Evolutionary conservation across 1,284 basidiomycete species (phyloP).

Genomic region (Ustilago nuda): DNA sequence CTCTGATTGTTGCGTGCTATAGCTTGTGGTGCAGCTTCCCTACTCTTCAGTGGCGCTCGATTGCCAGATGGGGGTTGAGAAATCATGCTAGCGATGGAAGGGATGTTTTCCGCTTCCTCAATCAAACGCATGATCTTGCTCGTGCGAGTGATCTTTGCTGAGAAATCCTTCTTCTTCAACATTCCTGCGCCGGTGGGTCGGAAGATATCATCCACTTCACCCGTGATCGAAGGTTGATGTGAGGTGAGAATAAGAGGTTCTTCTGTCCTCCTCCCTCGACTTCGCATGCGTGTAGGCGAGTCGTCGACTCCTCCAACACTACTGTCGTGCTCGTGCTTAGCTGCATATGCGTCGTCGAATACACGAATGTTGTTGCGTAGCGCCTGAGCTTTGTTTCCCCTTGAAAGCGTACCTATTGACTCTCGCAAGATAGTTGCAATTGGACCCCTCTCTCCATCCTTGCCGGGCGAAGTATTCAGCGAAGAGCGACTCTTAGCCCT

Average conservation of each 20-base stretch:
- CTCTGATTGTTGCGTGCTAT: not conserved
- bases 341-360: conserved; percentile 14
- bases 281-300: conserved; percentile 19
- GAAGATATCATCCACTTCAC: conserved; percentile 23
- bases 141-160: conserved; percentile 28
- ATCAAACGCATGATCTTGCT: conserved; percentile 53
- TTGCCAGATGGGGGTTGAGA: not conserved
- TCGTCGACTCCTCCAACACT: conserved; percentile 10
- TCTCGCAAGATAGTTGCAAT: conserved; percentile 20
- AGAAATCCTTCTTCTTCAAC: conserved; percentile 32
- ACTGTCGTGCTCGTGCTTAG: not conserved
- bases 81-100: conserved; percentile 17
- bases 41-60: not conserved
- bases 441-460: conserved; percentile 3
- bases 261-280: not conserved
- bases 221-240: not conserved
- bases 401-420: conserved; percentile 21
- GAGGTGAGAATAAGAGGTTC: not conserved
- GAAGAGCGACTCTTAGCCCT: conserved; percentile 8
- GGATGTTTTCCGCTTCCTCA: conserved; percentile 41
- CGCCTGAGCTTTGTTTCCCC: conserved; percentile 3
- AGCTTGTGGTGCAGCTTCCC: not conserved
- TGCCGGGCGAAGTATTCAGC: conserved; percentile 6
- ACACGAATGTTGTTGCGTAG: conserved; percentile 16
- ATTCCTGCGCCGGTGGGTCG: conserved; percentile 1